These are phyloP conservation scores for Babesia divergens DNA, from an alignment of 169 alveolate species.

Conservation along the genomic window DNA sequence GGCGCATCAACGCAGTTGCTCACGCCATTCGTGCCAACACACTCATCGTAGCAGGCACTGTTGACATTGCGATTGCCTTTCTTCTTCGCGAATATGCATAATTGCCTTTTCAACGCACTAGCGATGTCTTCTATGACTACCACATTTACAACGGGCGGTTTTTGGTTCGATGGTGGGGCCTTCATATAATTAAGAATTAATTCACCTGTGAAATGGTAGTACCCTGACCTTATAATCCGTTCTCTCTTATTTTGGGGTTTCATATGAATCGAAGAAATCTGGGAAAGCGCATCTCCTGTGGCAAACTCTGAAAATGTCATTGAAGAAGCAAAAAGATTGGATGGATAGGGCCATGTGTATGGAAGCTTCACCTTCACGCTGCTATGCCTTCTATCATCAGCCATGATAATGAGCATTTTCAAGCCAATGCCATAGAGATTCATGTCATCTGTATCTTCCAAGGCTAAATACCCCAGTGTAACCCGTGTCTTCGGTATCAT, in stretches of 20 bases:
- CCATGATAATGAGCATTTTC: not conserved
- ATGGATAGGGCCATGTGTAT: conserved; percentile 13
- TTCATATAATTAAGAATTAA: not conserved
- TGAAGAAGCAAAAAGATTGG: not conserved
- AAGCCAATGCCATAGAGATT: not conserved
- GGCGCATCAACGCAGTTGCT: not conserved
- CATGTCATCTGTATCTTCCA: not conserved
- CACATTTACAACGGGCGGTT: conserved; percentile 7
- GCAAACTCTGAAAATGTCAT: not conserved
- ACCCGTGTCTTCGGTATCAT: not conserved
- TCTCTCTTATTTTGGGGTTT: not conserved
- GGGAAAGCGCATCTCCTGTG: too few relatives aligned
- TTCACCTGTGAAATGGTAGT: not conserved
- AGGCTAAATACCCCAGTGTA: conserved; percentile 39
- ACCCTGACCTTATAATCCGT: not conserved
- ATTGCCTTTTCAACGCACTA: not conserved
- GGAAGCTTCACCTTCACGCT: conserved; percentile 11
- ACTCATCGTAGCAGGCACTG: conserved; percentile 1
- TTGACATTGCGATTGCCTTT: not conserved
- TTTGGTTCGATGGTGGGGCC: not conserved
- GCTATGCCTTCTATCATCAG: not conserved
- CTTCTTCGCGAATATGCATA: conserved; percentile 15
- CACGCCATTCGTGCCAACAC: not conserved
- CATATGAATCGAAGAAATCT: too few relatives aligned
- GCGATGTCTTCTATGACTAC: conserved; percentile 1